These are phyloP conservation scores for Neckera pumila DNA, from an alignment of 225 moss, liverwort and hornwort species.

Conservation along the genomic window DNA sequence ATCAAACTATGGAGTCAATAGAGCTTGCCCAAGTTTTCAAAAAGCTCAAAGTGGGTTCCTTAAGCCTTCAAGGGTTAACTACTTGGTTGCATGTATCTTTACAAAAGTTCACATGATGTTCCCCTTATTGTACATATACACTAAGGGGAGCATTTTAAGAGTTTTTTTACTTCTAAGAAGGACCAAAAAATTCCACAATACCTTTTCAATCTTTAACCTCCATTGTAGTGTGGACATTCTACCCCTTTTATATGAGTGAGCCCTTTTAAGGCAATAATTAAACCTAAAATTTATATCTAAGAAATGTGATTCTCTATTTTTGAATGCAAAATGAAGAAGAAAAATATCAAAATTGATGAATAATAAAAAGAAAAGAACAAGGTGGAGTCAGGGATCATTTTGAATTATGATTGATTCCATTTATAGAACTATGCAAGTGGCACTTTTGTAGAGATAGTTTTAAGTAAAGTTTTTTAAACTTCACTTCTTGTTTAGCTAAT, in stretches of 20 bases:
- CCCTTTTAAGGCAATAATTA: background rate
- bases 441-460: background rate
- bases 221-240: fast-evolving
- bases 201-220: background rate
- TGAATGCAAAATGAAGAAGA: background rate
- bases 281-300: fast-evolving
- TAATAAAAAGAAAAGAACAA: background rate
- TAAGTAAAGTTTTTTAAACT: background rate
- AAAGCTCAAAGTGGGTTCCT: no score
- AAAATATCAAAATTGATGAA: background rate
- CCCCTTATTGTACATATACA: background rate
- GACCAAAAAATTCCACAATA: background rate
- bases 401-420: background rate
- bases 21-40: background rate
- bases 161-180: background rate
- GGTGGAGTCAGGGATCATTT: background rate
- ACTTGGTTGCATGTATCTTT: background rate
- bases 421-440: background rate
- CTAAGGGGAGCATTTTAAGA: fast-evolving
- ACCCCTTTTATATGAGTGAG: background rate
- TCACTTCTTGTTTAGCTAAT: background rate
- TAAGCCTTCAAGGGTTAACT: background rate
- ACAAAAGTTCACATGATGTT: no score
- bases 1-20: background rate
- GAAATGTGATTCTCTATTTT: background rate